Evolutionary conservation across 2,329 filamentous ascomycete genomes (phyloP).

Genomic region (Orbilia javanica): DNA sequence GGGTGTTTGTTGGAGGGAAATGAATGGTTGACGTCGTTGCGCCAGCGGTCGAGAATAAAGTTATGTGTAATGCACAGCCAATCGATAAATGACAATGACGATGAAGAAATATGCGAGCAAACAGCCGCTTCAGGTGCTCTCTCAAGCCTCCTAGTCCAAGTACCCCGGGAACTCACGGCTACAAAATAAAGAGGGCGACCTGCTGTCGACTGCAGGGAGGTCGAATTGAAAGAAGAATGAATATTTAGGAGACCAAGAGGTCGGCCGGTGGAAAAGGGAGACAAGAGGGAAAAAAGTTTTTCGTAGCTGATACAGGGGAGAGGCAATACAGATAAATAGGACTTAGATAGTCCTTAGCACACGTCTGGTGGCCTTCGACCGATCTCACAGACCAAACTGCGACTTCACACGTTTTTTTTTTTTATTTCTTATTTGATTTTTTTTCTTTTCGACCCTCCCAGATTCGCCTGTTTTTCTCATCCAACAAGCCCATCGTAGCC

Average conservation of each 20-base stretch:
- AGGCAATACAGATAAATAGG: slow-evolving; percentile 40
- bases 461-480: slow-evolving; percentile 47
- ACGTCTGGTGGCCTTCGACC: slow-evolving; percentile 28
- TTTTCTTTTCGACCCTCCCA: not conserved
- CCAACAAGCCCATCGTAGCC: slow-evolving; percentile 33
- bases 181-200: slow-evolving; percentile 12
- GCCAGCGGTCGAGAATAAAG: slow-evolving; percentile 27
- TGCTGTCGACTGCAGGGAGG: slow-evolving; percentile 12
- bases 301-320: slow-evolving; percentile 30
- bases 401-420: slow-evolving; percentile 14
- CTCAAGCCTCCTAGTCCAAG: slow-evolving; percentile 24
- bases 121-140: slow-evolving; percentile 41
- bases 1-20: slow-evolving; percentile 4
- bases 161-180: slow-evolving; percentile 44
- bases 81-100: slow-evolving; percentile 30
- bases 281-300: slow-evolving; percentile 45
- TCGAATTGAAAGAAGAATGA: slow-evolving; percentile 18
- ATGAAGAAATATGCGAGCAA: slow-evolving; percentile 51
- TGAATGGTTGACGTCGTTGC: slow-evolving; percentile 36
- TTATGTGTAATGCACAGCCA: slow-evolving; percentile 33
- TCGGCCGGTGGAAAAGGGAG: slow-evolving; percentile 27
- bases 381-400: slow-evolving; percentile 30
- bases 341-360: too few species aligned
- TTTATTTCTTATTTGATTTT: not conserved
- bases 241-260: slow-evolving; percentile 8